Evolutionary conservation across 2,329 filamentous ascomycete species (phyloP).

Genomic region (Dactylellina drechsleri): DNA sequence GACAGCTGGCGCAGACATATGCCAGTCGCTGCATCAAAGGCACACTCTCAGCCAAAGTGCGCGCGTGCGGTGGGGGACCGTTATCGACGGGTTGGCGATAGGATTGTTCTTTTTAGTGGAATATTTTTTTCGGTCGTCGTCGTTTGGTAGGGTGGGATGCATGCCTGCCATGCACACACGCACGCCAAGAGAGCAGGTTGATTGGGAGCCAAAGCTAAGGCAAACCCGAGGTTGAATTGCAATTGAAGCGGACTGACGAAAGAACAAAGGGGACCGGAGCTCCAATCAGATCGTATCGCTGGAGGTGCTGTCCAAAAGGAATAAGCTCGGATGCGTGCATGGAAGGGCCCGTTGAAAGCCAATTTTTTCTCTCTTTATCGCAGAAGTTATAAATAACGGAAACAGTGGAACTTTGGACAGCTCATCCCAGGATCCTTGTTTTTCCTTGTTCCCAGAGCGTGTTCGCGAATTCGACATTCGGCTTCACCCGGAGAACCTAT

Average conservation of each 20-base stretch:
- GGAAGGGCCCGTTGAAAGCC: conserved; percentile 5
- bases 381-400: background rate
- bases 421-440: background rate
- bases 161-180: background rate
- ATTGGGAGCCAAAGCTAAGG: background rate
- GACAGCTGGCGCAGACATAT: conserved; percentile 42
- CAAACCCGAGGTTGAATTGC: conserved; percentile 15
- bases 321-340: conserved; percentile 42
- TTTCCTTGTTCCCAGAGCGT: too few species aligned
- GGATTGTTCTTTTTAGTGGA: background rate
- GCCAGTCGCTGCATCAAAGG: conserved; percentile 47
- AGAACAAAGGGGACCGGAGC: background rate
- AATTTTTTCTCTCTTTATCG: background rate
- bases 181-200: conserved; percentile 12
- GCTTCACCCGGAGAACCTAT: too few species aligned
- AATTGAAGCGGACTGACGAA: background rate
- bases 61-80: background rate
- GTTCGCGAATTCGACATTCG: too few species aligned
- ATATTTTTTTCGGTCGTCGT: conserved; percentile 1
- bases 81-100: background rate
- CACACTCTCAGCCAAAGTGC: background rate
- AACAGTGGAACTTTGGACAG: background rate
- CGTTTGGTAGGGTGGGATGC: background rate
- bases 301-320: conserved; percentile 20
- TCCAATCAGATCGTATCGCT: conserved; percentile 7